Base-by-base conservation (phyloP, 345 rosid genomes). In the Clausena lansium region DNA sequence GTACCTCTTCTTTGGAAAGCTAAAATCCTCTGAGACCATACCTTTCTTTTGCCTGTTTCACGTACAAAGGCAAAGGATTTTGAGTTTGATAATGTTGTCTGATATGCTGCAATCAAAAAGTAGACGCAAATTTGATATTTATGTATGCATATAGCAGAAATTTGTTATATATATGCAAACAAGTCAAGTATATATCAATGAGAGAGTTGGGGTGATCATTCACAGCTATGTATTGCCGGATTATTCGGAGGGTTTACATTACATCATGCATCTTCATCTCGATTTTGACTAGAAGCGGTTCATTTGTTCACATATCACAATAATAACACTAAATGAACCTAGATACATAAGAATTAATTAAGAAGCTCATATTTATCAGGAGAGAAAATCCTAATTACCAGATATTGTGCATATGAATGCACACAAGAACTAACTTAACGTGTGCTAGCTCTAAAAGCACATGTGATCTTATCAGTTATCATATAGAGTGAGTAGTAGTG, bases 1-100 rank as follows among this genome's bases (percentile, higher is more conserved):
- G 55, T 74, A 64, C 38, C n/a, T 73, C 58, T 82, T 78, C 62
- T 54, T 80, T 7, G 89, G 87, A 68, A 86, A 84, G 80, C 85
- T 84, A 66, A 86, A 86, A 55, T 84, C 85, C 38, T 84, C 87
- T 0, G 82, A 28, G 14, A 78, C 77, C 57, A 52, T 52, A 17
- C 20, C 57, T 52, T 45, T 45, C 50, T 45, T 45, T 45, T 15
- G 57, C 57, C 22, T 52, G 2, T 52, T 52, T 52, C 57, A 52
- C 20, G 7, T 13, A 4, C 50, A 20, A 38, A 67, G 27, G 27
- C 3, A n/a, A 67, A 36, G 6, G 22, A 24, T 3, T 27, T 61
- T 27, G 65, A 61, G 32, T 5, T 15, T 17, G 35, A 27, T 61
- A 4, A 45, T 45, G 13, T 3, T 13, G 17, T 3, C 50, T 11